phyloP scores from a whole-genome alignment of 2,329 filamentous ascomycete genomes.

The Colletotrichum sp. region DNA sequence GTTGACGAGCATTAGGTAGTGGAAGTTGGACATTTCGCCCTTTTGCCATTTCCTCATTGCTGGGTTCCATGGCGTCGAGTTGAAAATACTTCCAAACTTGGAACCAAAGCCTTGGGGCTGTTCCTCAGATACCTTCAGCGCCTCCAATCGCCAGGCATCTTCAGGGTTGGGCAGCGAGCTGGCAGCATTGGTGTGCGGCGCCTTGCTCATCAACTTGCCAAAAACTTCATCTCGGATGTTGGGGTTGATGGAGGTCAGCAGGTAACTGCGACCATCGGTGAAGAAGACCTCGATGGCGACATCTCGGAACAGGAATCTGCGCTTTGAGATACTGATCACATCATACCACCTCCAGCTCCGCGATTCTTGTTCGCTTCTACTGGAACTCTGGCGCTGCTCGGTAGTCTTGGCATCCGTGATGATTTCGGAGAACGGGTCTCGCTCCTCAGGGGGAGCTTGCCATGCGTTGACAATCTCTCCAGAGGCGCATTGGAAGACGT shows the following conservation, averaged over 20 bases:
- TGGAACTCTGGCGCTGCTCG: constrained; percentile 66
- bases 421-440: constrained; percentile 93
- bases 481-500: constrained; percentile 92
- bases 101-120: constrained; percentile 73
- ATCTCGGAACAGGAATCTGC: constrained; percentile 92
- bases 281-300: constrained; percentile 98
- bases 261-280: constrained; percentile 92
- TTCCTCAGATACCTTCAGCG: constrained; percentile 71
- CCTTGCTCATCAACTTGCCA: constrained; percentile 75
- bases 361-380: constrained; percentile 75
- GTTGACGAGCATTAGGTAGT: constrained; percentile 98
- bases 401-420: constrained; percentile 73
- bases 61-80: constrained; percentile 79
- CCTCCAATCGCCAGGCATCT: constrained; percentile 90
- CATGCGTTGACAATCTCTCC: constrained; percentile 97
- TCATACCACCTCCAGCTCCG: constrained; percentile 94
- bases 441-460: constrained; percentile 90
- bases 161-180: constrained; percentile 78
- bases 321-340: constrained; percentile 93
- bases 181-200: constrained; percentile 77
- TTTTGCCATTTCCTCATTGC: constrained; percentile 89
- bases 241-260: constrained; percentile 83
- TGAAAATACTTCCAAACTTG: constrained; percentile 92
- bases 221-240: constrained; percentile 80
- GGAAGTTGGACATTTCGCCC: constrained; percentile 97